Base-by-base conservation (phyloP, 164 flowering plant species). In the Vitis vinifera region DNA sequence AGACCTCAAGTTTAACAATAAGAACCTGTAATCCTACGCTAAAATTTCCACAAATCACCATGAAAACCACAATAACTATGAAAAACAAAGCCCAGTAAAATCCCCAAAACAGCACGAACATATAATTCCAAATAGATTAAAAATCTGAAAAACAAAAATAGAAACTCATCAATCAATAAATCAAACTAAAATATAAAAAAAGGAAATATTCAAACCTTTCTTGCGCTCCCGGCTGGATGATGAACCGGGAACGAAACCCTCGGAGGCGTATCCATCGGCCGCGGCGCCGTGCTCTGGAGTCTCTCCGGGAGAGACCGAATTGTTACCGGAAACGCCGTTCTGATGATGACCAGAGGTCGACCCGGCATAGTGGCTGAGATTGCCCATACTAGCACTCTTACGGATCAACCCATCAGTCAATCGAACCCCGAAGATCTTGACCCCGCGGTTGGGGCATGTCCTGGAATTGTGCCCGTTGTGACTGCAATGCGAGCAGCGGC, bases 331-430 rank as follows among this genome's bases (percentile, higher is more conserved):
- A 15, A 50, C 72, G 37, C 60, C 51, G 67, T 57, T 60, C 1
- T 49, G 27, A 15, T 47, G 64, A 27, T 48, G 31, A 27, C 63
- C 77, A 8, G 75, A 66, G 50, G 48, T 63, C 12, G 87, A 80
- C 31, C 82, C 88, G 27, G 81, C 52, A 56, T 85, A 90, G 76
- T 90, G 94, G 76, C 79, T 64, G 67, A 92, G 76, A 60, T 92
- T 92, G 3, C 98, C 94, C 96, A 92, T 92, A 73, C 98, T 92
- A 9, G 93, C 98, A 68, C 98, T 92, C 82, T 92, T 92, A 69
- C 94, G 87, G 76, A 92, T 91, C 71, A 84, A 88, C 51, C 96
- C 96, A 65, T 89, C 98, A 27, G 93, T 91, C 64, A 92, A 78
- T 51, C 93, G 83, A 50, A 93, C 98, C 9, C 98, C 98, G 63